Conservation (phyloP, 129 eudicot species). For the Flaveria sonorensis region DNA sequence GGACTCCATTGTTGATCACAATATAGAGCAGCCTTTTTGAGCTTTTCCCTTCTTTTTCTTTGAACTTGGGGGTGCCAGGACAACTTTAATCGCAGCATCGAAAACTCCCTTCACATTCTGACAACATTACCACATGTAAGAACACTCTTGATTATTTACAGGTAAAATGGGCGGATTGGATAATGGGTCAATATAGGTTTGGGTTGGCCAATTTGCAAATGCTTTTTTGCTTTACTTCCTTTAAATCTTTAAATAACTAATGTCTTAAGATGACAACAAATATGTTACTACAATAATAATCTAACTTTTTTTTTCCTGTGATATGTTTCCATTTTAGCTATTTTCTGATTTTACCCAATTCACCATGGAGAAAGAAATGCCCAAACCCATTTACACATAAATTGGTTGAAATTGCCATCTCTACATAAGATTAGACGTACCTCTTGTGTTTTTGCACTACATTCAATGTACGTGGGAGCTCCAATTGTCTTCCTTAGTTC, state of each 20-base stretch:
- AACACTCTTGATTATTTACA: not conserved
- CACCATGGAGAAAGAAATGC: not conserved
- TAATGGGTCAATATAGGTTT: not conserved
- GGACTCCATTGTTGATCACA: conserved; percentile 33
- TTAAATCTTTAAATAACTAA: not conserved
- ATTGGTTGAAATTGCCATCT: not conserved
- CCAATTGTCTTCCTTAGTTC: conserved; percentile 56
- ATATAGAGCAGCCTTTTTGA: conserved; percentile 58
- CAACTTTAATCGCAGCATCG: conserved; percentile 60
- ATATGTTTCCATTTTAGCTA: not conserved
- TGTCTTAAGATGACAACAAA: not conserved
- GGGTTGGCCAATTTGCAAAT: not conserved
- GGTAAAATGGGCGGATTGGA: not conserved
- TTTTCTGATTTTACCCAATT: not conserved
- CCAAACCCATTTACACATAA: not conserved
- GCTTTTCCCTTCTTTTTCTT: conserved; percentile 59
- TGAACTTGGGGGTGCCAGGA: conserved; percentile 48
- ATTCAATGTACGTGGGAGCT: conserved; percentile 52
- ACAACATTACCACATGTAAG: conserved; percentile 18
- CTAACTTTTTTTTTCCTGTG: not conserved
- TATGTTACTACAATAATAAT: not conserved
- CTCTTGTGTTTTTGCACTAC: conserved; percentile 66
- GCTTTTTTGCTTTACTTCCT: not conserved
- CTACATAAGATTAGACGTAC: conserved; percentile 13
- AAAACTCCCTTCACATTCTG: conserved; percentile 54